Evolutionary conservation across 2,329 filamentous ascomycete genomes (phyloP), one percentile per base, ranked within the genome.

Genomic region (Paecilomyces sp.): DNA sequence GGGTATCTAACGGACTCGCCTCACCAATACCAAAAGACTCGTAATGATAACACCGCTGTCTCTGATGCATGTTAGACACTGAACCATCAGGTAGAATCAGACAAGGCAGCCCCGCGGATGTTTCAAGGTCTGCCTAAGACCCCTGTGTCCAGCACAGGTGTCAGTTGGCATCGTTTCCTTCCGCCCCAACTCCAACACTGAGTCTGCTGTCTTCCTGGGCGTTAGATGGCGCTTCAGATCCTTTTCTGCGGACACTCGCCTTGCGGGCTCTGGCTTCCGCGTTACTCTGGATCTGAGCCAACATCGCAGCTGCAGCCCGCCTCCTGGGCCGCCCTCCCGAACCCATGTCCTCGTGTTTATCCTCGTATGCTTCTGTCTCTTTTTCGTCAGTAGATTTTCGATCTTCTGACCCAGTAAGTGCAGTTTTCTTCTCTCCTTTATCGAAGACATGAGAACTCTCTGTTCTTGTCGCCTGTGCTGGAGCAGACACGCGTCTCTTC

Each of bases 301-400:
- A 63, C 36, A 67, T 54, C 7, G 65, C 63, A 8, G 63, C 62
- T 12, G 67, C 64, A 11, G 65, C 67, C 28, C 65, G 65, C 18
- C 66, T 65, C 47, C 66, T 66, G 4, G 67, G 67, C 24, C 67
- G 65, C 18, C 65, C 63, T 8, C 62, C 60, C 2, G 65, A 63
- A 1, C 30, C 33, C 3, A 15, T n/a, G 8, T 28, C 4, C 12
- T 33, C 18, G 18, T 63, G 64, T 28, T 57, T 30, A 15, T 28
- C 12, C 25, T 33, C 18, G 18, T 63, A 64, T 28, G 57, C 57
- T 11, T 41, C 55, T 25, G 54, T 34, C 15, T 18, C 30, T 4
- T 57, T 50, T 8, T 62, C 59, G 2, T 57, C 24, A 6, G 58
- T 13, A 22, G 54, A 47, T 2, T 60, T 51, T 13, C 50, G 50